Conservation (phyloP, 257 asterid genomes). For the Capsicum chinense region DNA sequence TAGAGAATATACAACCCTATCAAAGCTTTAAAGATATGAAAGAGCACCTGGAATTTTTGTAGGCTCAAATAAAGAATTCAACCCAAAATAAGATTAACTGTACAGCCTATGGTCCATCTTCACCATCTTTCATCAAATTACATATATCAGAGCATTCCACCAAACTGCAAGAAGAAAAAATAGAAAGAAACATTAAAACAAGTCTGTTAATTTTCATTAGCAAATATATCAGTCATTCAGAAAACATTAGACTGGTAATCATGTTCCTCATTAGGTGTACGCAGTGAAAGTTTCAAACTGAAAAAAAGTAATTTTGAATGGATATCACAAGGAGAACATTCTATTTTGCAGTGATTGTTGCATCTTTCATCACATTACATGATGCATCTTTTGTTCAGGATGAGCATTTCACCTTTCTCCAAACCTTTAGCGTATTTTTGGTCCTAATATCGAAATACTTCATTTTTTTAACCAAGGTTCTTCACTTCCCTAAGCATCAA, state of each 20-base stretch:
- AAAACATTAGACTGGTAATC: background rate
- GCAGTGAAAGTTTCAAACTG: background rate
- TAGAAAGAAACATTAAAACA: background rate
- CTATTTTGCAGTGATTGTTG: background rate
- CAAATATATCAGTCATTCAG: background rate
- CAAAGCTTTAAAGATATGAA: background rate
- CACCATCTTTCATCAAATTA: constrained; percentile 87
- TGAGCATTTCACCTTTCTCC: background rate
- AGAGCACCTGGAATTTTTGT: background rate
- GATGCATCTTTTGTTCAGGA: background rate
- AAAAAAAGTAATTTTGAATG: background rate
- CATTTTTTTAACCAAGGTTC: background rate
- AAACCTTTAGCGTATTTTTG: background rate
- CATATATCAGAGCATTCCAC: constrained; percentile 90
- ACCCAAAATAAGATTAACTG: background rate
- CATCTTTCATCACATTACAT: background rate
- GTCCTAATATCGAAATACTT: background rate
- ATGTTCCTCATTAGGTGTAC: background rate
- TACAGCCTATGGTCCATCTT: constrained; percentile 66
- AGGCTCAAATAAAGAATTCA: constrained; percentile 22
- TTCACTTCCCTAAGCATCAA: background rate
- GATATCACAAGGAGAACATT: background rate
- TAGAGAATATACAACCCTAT: constrained; percentile 23
- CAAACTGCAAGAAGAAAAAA: constrained; percentile 53
- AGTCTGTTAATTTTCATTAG: background rate